Base-by-base conservation (phyloP, 306 rosid genomes). In the Sesbania bispinosa region DNA sequence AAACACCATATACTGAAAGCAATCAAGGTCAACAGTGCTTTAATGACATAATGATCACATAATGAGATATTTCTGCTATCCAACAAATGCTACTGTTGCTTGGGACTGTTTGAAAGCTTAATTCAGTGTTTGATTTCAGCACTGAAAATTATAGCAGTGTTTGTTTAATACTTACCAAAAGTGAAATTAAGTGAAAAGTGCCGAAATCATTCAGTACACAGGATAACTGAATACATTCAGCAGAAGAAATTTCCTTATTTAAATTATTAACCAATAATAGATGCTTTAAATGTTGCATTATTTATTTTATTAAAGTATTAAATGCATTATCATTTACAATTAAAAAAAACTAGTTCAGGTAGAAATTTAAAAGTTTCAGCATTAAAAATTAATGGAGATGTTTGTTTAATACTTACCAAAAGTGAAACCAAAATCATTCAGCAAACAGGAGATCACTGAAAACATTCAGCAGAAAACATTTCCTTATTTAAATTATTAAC, bases 1-100 rank as follows among this genome's bases (percentile, higher is more conserved):
- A 69, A 93, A 76, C 57, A 86, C 21, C 89, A 93, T 86, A 74
- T 92, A 92, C 95, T 89, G 76, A 43, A 69, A 47, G 20, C 24
- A 69, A 69, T 78, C 69, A 82, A 82, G 75, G 74, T 74, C 39
- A 39, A 74, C 71, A 67, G 36, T 20, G 16, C 19, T 51, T 19
- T 29, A 71, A 46, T 38, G 53, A 8, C 80, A 54, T 45, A 30
- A 70, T 47, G 53, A 7, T 14, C 53, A 57, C 30, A 71, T 21
- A 59, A 66, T 32, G 19, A 60, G 8, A 67, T 72, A 54, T 14
- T 38, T 69, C 19, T 58, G 33, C 16, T 38, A 39, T 19, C n/a
- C n/a, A n/a, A n/a, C n/a, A n/a, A n/a, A n/a, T n/a, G n/a, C n/a
- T n/a, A n/a, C n/a, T n/a, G n/a, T n/a, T n/a, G n/a, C n/a, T n/a